These are phyloP conservation scores for Claviceps citrina DNA, from an alignment of 2,329 filamentous ascomycete species.

Conservation along the genomic window DNA sequence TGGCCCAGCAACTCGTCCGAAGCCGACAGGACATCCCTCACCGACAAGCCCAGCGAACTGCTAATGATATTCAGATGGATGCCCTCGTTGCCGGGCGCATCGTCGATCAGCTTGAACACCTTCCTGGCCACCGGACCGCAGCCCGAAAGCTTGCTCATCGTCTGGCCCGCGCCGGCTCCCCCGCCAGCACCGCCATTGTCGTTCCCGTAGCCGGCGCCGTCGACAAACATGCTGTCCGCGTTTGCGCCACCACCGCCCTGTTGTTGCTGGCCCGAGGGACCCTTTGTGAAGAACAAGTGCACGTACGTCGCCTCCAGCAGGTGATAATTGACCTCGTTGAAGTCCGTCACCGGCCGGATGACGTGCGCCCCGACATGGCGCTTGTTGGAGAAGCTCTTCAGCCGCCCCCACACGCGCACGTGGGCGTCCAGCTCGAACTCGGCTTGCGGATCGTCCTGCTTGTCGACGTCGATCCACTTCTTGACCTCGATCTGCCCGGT, in stretches of 20 bases:
- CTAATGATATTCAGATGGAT: slow-evolving; percentile 68
- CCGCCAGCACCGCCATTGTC: slow-evolving; percentile 23
- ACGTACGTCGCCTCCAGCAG: slow-evolving; percentile 78
- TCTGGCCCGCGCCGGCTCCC: slow-evolving; percentile 23
- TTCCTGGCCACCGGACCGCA: slow-evolving; percentile 46
- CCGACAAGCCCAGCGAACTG: slow-evolving; percentile 45
- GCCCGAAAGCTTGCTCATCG: slow-evolving; percentile 24
- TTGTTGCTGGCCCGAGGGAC: slow-evolving; percentile 34
- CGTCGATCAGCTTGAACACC: slow-evolving; percentile 56
- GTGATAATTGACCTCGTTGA: slow-evolving; percentile 89
- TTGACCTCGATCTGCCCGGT: slow-evolving; percentile 86
- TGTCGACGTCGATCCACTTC: slow-evolving; percentile 61
- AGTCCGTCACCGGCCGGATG: slow-evolving; percentile 64
- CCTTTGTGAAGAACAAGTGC: slow-evolving; percentile 69
- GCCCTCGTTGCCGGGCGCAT: slow-evolving; percentile 60
- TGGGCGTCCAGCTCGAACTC: slow-evolving; percentile 59
- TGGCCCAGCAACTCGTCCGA: slow-evolving; percentile 62
- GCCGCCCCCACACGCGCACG: slow-evolving; percentile 69
- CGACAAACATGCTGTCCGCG: slow-evolving; percentile 39
- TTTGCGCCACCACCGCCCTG: slow-evolving; percentile 21
- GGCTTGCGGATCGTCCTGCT: slow-evolving; percentile 29
- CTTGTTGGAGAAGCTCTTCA: slow-evolving; percentile 75
- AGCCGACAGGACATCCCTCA: slow-evolving; percentile 57
- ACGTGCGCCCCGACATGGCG: slow-evolving; percentile 66
- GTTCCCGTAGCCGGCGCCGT: slow-evolving; percentile 28